Percentiles rank a stretch among this genome's conserved stretches.
Conservation (phyloP, 176 grass and related monocot genomes). For the maize (Zea mays) region DNA sequence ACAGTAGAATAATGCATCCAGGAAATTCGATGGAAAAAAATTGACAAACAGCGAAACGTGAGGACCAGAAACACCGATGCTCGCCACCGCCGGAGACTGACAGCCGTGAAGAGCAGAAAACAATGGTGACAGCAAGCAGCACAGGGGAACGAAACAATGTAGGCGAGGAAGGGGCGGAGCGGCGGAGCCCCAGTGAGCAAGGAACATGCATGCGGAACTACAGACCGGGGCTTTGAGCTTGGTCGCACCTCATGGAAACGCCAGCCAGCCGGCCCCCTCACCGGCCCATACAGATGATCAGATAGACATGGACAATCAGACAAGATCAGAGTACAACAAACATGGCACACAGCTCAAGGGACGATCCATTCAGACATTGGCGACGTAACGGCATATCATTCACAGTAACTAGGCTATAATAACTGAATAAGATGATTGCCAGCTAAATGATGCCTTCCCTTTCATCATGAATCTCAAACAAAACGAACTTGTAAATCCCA, state of each 20-base stretch:
- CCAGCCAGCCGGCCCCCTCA: neutral
- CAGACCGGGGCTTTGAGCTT: too few relatives aligned
- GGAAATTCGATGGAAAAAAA: too few relatives aligned
- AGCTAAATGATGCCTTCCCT: neutral
- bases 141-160: too few relatives aligned
- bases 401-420: neutral
- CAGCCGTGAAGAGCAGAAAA: too few relatives aligned
- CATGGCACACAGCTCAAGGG: conserved; percentile 2
- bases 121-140: too few relatives aligned
- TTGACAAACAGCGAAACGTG: too few relatives aligned
- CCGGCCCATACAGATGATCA: neutral
- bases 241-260: neutral
- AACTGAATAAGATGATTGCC: neutral
- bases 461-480: neutral
- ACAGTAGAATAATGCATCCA: too few relatives aligned
- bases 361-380: neutral
- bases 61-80: too few relatives aligned
- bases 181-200: too few relatives aligned
- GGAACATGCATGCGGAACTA: too few relatives aligned
- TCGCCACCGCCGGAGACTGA: too few relatives aligned
- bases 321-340: neutral
- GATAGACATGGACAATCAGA: neutral
- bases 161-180: too few relatives aligned
- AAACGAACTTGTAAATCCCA: neutral
- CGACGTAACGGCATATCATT: neutral